Evolutionary conservation across 352 stramenopile genomes (phyloP).

Genomic region (Elongisporangium undulatum): DNA sequence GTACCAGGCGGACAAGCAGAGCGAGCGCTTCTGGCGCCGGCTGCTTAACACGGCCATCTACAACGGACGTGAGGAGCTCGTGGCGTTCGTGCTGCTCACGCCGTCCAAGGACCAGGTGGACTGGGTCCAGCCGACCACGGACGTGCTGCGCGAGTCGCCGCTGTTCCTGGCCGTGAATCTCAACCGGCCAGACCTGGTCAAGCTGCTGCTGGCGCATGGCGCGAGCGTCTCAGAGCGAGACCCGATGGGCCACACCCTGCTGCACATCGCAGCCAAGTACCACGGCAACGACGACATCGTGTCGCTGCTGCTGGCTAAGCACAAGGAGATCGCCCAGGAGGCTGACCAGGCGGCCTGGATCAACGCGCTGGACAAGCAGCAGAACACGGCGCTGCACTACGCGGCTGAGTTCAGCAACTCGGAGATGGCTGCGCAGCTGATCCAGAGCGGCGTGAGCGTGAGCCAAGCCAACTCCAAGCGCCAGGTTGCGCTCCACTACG

Average conservation of each 20-base stretch:
- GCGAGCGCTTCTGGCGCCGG: slow-evolving; percentile 22
- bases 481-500: slow-evolving; percentile 17
- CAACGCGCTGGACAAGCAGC: slow-evolving; percentile 18
- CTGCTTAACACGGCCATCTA: slow-evolving; percentile 17
- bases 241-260: slow-evolving; percentile 19
- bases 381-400: slow-evolving; percentile 30
- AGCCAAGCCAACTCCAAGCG: slow-evolving; percentile 18
- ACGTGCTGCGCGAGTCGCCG: slow-evolving; percentile 15
- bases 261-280: slow-evolving; percentile 35
- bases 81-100: slow-evolving; percentile 31
- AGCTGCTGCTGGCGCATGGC: slow-evolving; percentile 21
- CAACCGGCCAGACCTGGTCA: slow-evolving; percentile 17
- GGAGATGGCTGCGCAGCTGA: slow-evolving; percentile 10
- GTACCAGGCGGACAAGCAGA: slow-evolving; percentile 12
- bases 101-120: slow-evolving; percentile 13
- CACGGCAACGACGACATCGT: slow-evolving; percentile 16
- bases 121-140: not conserved
- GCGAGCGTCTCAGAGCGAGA: slow-evolving; percentile 12
- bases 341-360: slow-evolving; percentile 11
- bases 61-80: slow-evolving; percentile 14
- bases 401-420: slow-evolving; percentile 17
- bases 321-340: slow-evolving; percentile 26
- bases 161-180: slow-evolving; percentile 19
- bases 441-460: slow-evolving; percentile 12
- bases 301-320: slow-evolving; percentile 13